These are phyloP conservation scores for Breynia disticha DNA, from an alignment of 441 rosid species.

Conservation along the genomic window DNA sequence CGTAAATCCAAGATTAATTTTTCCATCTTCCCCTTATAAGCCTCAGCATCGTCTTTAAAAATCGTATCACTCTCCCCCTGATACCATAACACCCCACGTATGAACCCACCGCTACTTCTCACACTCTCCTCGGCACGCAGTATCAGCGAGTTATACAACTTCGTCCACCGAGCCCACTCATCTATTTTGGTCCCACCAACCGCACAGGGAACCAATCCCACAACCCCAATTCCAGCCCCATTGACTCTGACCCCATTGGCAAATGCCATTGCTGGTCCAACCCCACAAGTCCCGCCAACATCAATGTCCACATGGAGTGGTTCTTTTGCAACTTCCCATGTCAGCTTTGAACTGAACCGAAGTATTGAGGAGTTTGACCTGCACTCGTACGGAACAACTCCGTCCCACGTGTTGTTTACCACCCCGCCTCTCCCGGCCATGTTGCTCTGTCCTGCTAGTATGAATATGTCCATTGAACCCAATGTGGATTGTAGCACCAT, in stretches of 20 bases:
- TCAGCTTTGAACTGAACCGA: constrained; percentile 39
- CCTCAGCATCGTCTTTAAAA: constrained; percentile 39
- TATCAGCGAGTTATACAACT: constrained; percentile 49
- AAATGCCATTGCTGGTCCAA: constrained; percentile 89
- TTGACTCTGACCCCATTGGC: constrained; percentile 35
- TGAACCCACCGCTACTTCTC: constrained; percentile 34
- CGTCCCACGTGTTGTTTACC: constrained; percentile 36
- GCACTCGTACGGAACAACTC: constrained; percentile 45
- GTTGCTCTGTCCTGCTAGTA: constrained; percentile 91
- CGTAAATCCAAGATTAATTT: constrained; percentile 40
- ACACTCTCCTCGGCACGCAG: constrained; percentile 45
- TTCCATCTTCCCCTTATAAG: constrained; percentile 50
- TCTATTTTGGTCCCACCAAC: constrained; percentile 76
- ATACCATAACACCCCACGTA: constrained; percentile 70
- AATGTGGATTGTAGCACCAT: no score
- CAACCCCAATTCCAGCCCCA: constrained; percentile 11
- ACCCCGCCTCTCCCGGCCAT: constrained; percentile 92
- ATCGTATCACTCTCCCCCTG: constrained; percentile 83
- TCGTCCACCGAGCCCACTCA: constrained; percentile 64
- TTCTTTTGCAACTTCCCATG: constrained; percentile 59
- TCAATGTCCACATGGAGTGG: constrained; percentile 73
- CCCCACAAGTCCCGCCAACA: constrained; percentile 45
- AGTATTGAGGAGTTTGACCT: constrained; percentile 36
- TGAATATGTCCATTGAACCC: constrained; percentile 34
- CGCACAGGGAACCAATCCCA: constrained; percentile 85